phyloP scores from a whole-genome alignment of 176 grass and related monocot species.

The Eragrostis curvula region DNA sequence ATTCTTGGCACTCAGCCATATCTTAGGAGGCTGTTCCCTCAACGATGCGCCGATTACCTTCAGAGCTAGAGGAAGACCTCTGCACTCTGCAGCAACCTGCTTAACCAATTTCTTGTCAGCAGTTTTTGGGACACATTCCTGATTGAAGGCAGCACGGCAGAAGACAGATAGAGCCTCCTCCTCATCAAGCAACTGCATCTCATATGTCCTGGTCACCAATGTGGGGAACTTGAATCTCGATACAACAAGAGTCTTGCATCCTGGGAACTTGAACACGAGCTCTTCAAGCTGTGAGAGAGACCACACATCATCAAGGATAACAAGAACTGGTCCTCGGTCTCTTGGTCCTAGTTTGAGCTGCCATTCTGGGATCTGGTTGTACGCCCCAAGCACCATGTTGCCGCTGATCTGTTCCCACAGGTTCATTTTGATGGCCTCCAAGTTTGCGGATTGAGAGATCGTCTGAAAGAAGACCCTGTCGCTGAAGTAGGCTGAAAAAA shows the following conservation, averaged over 20 bases:
- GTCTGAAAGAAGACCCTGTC: slow-evolving; percentile 91
- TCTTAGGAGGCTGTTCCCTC: slow-evolving; percentile 79
- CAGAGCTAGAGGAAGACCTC: slow-evolving; percentile 91
- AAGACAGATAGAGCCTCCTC: slow-evolving; percentile 87
- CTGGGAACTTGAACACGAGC: slow-evolving; percentile 82
- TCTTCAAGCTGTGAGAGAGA: slow-evolving; percentile 80
- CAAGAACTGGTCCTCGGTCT: slow-evolving; percentile 73
- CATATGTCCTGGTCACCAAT: slow-evolving; percentile 59
- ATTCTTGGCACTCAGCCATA: slow-evolving; percentile 96
- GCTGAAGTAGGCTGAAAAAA: slow-evolving; percentile 75
- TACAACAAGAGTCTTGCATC: slow-evolving; percentile 79
- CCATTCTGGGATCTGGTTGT: slow-evolving; percentile 92
- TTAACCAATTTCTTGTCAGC: slow-evolving; percentile 90
- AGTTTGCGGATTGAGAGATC: slow-evolving; percentile 82
- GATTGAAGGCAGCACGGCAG: slow-evolving; percentile 73
- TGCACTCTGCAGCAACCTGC: slow-evolving; percentile 93
- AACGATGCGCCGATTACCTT: slow-evolving; percentile 89
- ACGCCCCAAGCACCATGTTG: slow-evolving; percentile 80
- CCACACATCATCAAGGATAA: slow-evolving; percentile 96
- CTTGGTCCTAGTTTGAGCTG: slow-evolving; percentile 76
- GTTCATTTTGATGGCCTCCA: slow-evolving; percentile 84
- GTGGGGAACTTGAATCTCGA: slow-evolving; percentile 90
- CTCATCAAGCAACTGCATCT: slow-evolving; percentile 83
- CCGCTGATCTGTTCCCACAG: slow-evolving; percentile 90
- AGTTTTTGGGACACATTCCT: slow-evolving; percentile 57